A percentile compares a stretch with the other conserved stretches of the same genome.
These are phyloP conservation scores for Elaeis oleifera DNA, from an alignment of 202 grass and related monocot species.

Conservation along the genomic window DNA sequence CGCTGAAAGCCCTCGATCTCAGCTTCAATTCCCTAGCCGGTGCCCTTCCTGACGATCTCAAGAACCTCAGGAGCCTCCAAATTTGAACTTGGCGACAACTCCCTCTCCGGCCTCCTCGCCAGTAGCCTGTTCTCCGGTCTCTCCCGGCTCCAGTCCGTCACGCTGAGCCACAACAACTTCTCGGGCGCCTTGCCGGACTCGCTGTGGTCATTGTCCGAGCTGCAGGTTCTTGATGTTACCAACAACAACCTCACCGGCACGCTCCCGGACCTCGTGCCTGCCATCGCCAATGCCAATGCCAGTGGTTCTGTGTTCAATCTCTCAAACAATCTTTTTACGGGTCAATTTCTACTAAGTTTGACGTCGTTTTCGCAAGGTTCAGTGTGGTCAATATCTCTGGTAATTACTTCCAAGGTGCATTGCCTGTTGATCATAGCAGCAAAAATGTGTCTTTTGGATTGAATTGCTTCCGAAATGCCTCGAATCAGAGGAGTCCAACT, in stretches of 20 bases:
- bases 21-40: too few relatives aligned
- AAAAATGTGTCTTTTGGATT: constrained; percentile 36
- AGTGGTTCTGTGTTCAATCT: constrained; percentile 38
- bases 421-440: constrained; percentile 10
- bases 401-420: constrained; percentile 67
- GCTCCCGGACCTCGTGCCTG: constrained; percentile 34
- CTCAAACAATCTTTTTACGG: constrained; percentile 63
- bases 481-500: constrained; percentile 41
- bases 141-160: constrained; percentile 4
- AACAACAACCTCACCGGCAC: constrained; percentile 58
- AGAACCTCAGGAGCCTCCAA: too few relatives aligned
- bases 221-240: constrained; percentile 58
- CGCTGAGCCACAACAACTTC: constrained; percentile 9
- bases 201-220: constrained; percentile 49
- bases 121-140: constrained; percentile 21
- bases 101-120: neutral
- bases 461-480: constrained; percentile 54
- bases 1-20: too few relatives aligned
- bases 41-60: too few relatives aligned
- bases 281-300: constrained; percentile 29
- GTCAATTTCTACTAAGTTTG: constrained; percentile 39
- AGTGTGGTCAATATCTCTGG: constrained; percentile 43
- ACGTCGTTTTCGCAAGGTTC: constrained; percentile 31
- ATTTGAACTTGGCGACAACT: neutral
- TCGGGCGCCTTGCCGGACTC: constrained; percentile 14